Evolutionary conservation across 306 rosid genomes (phyloP), one percentile per base, ranked within the genome.

Genomic region (Inga oerstediana): DNA sequence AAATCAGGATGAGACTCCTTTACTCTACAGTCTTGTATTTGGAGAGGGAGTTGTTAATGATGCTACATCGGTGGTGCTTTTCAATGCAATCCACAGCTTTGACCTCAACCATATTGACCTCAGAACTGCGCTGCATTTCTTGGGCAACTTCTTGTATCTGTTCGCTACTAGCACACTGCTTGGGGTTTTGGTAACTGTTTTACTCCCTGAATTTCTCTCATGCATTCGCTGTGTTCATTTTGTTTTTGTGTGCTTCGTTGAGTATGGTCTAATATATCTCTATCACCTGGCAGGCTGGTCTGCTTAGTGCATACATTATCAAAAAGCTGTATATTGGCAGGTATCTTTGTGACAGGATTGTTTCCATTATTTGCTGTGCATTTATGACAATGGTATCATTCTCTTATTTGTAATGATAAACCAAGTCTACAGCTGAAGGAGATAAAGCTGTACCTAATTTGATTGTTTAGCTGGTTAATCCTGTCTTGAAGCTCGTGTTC

Each of bases 41-140:
- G 99, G 99, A 7, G 99, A 97, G 88, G 97, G 99, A 74, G 99
- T 97, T 19, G 99, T 97, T 39, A 97, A 97, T 61, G 99, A 97
- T 89, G 99, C 99, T 41, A 92, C 99, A 35, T 97, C 99, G 34
- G 95, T 97, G 70, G 99, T 97, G 86, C 97, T 97, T 89, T 97
- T 97, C 89, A 92, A 97, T 83, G 99, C 99, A 41, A 92, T 94
- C 83, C 88, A 97, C 84, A 94, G 88, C 92, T 94, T 97, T 89
- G 99, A 97, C 82, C 90, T 97, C 69, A 85, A 85, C 62, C 83
- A 85, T 17, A 34, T 94, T 70, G 94, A 94, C 80, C 84, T 86
- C 72, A 73, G 78, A 77, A 80, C 84, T 69, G 97, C 87, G 52
- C 87, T 94, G 70, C 94, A 84, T 9, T 94, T 97, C 76, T 7